These are phyloP conservation scores for Dictyostelium intermedium DNA, from an alignment of 78 protist genomes.

Conservation along the genomic window DNA sequence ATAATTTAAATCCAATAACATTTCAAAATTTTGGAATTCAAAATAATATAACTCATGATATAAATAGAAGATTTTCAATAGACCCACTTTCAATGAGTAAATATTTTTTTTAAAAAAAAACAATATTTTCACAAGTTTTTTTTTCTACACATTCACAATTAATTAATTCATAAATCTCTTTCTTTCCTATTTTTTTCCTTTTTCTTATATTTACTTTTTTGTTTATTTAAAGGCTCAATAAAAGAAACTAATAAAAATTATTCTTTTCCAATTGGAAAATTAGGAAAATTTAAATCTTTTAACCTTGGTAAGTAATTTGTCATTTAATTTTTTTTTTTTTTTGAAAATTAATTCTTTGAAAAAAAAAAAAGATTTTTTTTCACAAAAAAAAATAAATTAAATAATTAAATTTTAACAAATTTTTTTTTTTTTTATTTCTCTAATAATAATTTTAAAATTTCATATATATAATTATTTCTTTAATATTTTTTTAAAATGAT, in stretches of 20 bases:
- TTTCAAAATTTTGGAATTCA: neutral
- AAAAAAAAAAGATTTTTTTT: neutral
- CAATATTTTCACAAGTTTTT: too few relatives aligned
- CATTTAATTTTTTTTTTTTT: neutral
- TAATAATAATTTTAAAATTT: neutral
- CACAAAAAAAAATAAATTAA: neutral
- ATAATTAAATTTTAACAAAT: neutral
- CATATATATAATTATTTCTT: neutral
- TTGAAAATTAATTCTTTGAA: neutral
- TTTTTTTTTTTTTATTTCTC: too few relatives aligned
- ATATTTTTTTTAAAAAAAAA: neutral
- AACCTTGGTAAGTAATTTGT: neutral
- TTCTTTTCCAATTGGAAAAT: neutral
- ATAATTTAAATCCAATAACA: neutral
- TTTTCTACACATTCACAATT: neutral
- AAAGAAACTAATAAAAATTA: neutral
- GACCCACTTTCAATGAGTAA: neutral
- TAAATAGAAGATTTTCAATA: slow-evolving; percentile 13
- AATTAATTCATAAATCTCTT: neutral
- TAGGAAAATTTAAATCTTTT: neutral
- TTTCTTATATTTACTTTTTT: neutral
- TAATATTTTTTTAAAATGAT: neutral
- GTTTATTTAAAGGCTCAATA: neutral
- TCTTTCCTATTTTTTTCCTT: neutral
- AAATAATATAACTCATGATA: neutral